Percentiles rank a stretch among this genome's conserved stretches.
These are phyloP conservation scores for Aspergillus campestris DNA, from an alignment of 495 filamentous ascomycete genomes.

Conservation along the genomic window DNA sequence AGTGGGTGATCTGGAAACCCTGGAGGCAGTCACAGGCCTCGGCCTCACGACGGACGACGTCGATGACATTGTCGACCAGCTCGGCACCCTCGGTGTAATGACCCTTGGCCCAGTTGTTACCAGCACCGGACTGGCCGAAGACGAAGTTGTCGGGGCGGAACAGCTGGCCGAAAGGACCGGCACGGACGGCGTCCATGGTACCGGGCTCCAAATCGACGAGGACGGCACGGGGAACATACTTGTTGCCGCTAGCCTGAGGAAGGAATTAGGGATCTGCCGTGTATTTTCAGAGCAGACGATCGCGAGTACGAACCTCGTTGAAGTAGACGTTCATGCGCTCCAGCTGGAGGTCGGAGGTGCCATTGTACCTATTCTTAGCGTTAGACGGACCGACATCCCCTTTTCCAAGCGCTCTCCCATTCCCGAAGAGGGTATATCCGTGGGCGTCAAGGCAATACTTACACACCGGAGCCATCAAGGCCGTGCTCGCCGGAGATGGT, in stretches of 20 bases:
- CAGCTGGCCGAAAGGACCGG: constrained; percentile 97
- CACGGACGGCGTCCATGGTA: constrained; percentile 99
- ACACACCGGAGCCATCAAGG: constrained; percentile 91
- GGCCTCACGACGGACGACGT: constrained; percentile 98
- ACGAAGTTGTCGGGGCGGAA: constrained; percentile 99
- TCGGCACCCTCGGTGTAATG: constrained; percentile 99
- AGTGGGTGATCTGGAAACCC: constrained; percentile 99
- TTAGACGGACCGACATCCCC: constrained; percentile 13
- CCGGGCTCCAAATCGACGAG: constrained; percentile 97
- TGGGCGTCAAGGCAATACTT: constrained; percentile 32
- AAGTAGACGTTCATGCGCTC: constrained; percentile 99
- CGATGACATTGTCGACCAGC: constrained; percentile 95
- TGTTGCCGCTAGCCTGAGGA: constrained; percentile 79
- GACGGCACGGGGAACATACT: constrained; percentile 98
- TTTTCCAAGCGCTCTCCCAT: no score
- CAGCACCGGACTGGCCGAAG: constrained; percentile 98
- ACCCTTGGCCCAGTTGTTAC: constrained; percentile 99
- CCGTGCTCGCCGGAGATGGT: constrained; percentile 98
- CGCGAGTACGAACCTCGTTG: constrained; percentile 70
- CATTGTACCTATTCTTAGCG: constrained; percentile 68
- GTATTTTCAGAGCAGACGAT: neutral
- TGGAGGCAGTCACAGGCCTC: constrained; percentile 99
- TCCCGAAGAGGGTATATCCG: neutral
- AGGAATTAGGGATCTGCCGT: constrained; percentile 9
- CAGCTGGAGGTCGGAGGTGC: constrained; percentile 94